Evolutionary conservation across 345 rosid genomes (phyloP), one percentile per base, ranked within the genome.

Genomic region (Dovyalis caffra): DNA sequence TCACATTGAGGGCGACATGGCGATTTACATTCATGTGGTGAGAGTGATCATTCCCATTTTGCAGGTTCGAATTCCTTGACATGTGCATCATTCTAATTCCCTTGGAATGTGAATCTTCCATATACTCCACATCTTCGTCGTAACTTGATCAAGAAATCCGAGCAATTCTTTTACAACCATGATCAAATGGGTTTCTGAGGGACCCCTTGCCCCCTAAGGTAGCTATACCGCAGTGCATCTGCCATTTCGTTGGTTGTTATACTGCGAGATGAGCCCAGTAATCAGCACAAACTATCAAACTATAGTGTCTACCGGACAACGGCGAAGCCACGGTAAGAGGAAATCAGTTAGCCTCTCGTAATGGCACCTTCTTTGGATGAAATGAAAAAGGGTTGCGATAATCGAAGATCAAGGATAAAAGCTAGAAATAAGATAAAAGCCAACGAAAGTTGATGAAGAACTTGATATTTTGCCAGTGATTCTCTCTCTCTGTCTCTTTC

Each of bases 211-310:
- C 95, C 94, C 82, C 87, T 89, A 11, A 95, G 91, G 87, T 95
- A 93, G 88, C 93, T 91, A 77, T 93, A 95, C 6, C 98, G 97
- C 86, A 93, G 69, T 32, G 83, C 85, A 51, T 95, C 93, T 67
- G 97, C 98, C 94, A 93, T 90, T 88, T 95, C 99, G 73, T 95
- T 93, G 33, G 99, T 91, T 66, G 98, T 95, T 83, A 95, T 87
- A 76, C 93, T 95, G 76, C 90, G 91, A 60, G 97, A 88, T 78
- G n/a, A n/a, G n/a, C n/a, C n/a, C n/a, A n/a, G n/a, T n/a, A n/a
- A n/a, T n/a, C n/a, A n/a, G n/a, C n/a, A n/a, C n/a, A n/a, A n/a
- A n/a, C n/a, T n/a, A n/a, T n/a, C n/a, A n/a, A n/a, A n/a, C n/a
- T n/a, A n/a, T n/a, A n/a, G n/a, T n/a, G n/a, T n/a, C n/a, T n/a